Evolutionary conservation across 306 rosid species (phyloP), one percentile per base, ranked within the genome.

Genomic region (Cicer arietinum): DNA sequence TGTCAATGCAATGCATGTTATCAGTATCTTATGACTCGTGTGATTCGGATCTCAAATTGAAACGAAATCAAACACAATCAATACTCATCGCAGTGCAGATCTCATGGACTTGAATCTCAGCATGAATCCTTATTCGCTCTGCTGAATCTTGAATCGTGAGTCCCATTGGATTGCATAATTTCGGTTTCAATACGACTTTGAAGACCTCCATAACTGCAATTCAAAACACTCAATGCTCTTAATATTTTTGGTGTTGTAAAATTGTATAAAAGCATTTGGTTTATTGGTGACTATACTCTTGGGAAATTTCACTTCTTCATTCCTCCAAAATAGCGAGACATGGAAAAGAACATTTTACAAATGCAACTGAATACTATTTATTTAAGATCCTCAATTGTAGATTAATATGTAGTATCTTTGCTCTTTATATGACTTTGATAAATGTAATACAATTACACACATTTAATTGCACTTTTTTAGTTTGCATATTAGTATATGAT

Each of bases 381-480:
- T 46, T 9, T 14, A 25, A 39, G 13, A 22, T 65, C 69, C 54
- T 18, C 53, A 54, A 39, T 50, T 50, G 65, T 79, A 57, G 61
- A 53, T 60, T 59, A 17, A 59, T 20, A 16, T 69, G 81, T 77
- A 54, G 13, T 47, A 41, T 72, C 41, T 41, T 82, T 37, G 40
- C 52, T 44, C 54, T 72, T 67, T 68, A 39, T 58, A 68, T 42
- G 74, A 64, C 67, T 56, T 47, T 57, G 22, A 48, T 16, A 59
- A 42, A 43, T 46, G 13, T 54, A 7, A n/a, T 25, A 20, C 17
- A 20, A 35, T 64, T 37, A 9, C 9, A 18, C 41, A 52, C 58
- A 42, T 53, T 71, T 57, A 67, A 51, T 43, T 20, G 16, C 56
- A 53, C 47, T 35, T 56, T 54, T 64, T 51, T 81, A 71, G 78